phyloP scores from a whole-genome alignment of 768 basidiomycete genomes.

The Chalciporus piperatus region DNA sequence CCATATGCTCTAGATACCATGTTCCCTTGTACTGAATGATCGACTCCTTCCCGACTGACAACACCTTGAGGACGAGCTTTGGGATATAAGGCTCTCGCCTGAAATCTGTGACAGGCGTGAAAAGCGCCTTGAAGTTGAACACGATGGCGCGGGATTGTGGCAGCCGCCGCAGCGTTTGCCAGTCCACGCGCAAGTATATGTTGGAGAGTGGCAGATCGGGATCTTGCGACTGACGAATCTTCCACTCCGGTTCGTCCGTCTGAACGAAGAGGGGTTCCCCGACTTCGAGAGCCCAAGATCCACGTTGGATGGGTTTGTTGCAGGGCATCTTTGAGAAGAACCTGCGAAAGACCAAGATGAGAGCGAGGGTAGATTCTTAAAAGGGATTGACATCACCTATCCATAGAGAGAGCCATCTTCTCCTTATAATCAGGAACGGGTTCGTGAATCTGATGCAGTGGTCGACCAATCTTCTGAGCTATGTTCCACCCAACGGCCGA shows the following conservation, averaged over 20 bases:
- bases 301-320: slow-evolving; percentile 50
- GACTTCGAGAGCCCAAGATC: slow-evolving; percentile 51
- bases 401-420: slow-evolving; percentile 48
- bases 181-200: slow-evolving; percentile 49
- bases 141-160: slow-evolving; percentile 47
- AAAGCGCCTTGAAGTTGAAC: slow-evolving; percentile 54
- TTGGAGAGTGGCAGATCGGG: slow-evolving; percentile 38
- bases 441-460: slow-evolving; percentile 44
- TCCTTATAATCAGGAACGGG: slow-evolving; percentile 51
- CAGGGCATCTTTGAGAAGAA: slow-evolving; percentile 47
- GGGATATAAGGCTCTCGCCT: slow-evolving; percentile 48
- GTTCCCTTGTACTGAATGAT: slow-evolving; percentile 46
- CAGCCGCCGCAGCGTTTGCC: slow-evolving; percentile 52
- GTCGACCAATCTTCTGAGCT: slow-evolving; percentile 44
- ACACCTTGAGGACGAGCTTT: slow-evolving; percentile 41
- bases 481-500: slow-evolving; percentile 53
- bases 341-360: slow-evolving; percentile 20
- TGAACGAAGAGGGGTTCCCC: slow-evolving; percentile 49
- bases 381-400: slow-evolving; percentile 34
- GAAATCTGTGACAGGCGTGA: slow-evolving; percentile 46
- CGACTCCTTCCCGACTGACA: slow-evolving; percentile 38
- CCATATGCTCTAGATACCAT: slow-evolving; percentile 39
- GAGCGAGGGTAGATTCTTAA: not conserved
- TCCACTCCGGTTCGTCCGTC: slow-evolving; percentile 37
- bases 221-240: slow-evolving; percentile 31